These are phyloP conservation scores for Pseudozyma pruni DNA, from an alignment of 1,284 basidiomycete species.

Conservation along the genomic window DNA sequence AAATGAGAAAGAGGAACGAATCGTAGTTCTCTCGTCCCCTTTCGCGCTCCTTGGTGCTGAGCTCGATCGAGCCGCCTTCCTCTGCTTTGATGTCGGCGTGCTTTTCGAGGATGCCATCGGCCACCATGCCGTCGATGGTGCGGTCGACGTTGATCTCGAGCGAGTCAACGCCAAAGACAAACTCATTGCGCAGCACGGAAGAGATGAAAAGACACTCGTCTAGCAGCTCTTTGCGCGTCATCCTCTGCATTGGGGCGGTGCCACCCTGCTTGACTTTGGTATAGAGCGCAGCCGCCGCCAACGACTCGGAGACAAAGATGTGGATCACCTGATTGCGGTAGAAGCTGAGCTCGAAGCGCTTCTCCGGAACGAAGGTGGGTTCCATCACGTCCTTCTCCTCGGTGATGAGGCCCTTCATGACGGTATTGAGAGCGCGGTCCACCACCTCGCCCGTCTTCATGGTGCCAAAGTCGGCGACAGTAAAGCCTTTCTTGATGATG, in stretches of 20 bases:
- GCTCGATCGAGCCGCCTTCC: conserved; percentile 41
- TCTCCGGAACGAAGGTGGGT: conserved; percentile 64
- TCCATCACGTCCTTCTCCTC: conserved; percentile 67
- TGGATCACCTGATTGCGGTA: conserved; percentile 68
- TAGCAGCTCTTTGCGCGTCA: conserved; percentile 56
- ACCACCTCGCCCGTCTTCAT: conserved; percentile 63
- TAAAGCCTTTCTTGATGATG: conserved; percentile 66
- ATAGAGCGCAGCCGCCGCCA: conserved; percentile 63
- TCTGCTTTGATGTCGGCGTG: conserved; percentile 34
- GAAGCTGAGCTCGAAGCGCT: conserved; percentile 68
- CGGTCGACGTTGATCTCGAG: conserved; percentile 64
- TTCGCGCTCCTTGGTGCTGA: conserved; percentile 56
- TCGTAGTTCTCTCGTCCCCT: conserved; percentile 67
- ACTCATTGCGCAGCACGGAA: conserved; percentile 67
- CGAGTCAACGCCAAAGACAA: conserved; percentile 66
- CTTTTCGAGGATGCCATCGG: conserved; percentile 34
- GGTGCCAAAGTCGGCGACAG: conserved; percentile 67
- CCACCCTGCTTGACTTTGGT: conserved; percentile 68
- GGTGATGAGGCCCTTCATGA: conserved; percentile 67
- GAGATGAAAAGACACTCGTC: conserved; percentile 65
- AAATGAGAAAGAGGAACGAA: conserved; percentile 61
- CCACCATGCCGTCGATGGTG: conserved; percentile 54
- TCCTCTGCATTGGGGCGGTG: conserved; percentile 61
- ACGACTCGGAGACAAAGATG: conserved; percentile 61
- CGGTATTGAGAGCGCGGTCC: conserved; percentile 61